Base-by-base conservation (phyloP, 23 red algal genomes). In the Gracilaria vermiculophylla region DNA sequence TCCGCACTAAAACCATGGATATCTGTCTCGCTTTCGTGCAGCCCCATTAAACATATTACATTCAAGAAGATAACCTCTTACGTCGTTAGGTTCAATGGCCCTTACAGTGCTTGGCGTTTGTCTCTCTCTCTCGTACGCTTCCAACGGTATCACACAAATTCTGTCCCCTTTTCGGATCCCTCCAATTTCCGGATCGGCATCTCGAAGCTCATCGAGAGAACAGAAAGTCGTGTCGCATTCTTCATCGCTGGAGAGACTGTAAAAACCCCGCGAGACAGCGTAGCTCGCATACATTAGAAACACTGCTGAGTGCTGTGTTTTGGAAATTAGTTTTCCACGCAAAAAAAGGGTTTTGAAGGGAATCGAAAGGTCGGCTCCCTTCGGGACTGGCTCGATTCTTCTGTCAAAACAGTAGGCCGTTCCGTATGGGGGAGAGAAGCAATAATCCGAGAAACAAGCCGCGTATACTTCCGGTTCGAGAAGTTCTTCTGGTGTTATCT, bases 311-410 rank as follows among this genome's bases (percentile, higher is more conserved):
- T 62, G 56, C 6, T 36, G 7, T 43, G 77, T 81, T 64, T 81
- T 81, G 10, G 77, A 58, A 81, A 81, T 81, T 23, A 81, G 35
- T 81, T 27, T 81, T 81, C 77, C 77, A n/a, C 77, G 77, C 5
- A 81, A 20, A 11, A 81, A 33, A 42, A 81, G 56, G 2, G 52
- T 81, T n/a, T 81, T 81, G 77, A 62, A 62, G 0, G 77, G 56
- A 17, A 37, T 31, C 6, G 40, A 32, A 1, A 29, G 25, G 2
- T 81, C 36, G 5, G 40, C 48, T 42, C 16, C 15, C 12, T 81
- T 54, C 35, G 56, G 53, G 28, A 17, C 28, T 16, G 72, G 72
- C 19, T 13, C 6, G 16, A 58, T 64, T 81, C 64, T 8, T 11
- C 40, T 5, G 33, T 81, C 77, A 65, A 81, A 64, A 81, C 77